phyloP scores from a whole-genome alignment of 108 stramenopile species.

The Chaetoceros tenuissimus region DNA sequence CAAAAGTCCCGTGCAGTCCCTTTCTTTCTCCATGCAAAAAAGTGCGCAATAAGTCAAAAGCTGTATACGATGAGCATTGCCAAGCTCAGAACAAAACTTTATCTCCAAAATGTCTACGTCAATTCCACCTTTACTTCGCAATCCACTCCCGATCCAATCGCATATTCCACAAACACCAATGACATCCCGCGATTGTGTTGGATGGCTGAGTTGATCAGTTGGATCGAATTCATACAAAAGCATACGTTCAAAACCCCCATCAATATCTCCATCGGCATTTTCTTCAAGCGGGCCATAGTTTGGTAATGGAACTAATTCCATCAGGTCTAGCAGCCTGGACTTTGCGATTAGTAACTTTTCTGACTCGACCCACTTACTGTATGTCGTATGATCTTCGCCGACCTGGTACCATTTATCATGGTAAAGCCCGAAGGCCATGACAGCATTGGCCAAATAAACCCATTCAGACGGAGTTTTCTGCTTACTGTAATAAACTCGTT shows the following conservation, averaged over 20 bases:
- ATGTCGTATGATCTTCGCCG: not conserved
- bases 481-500: not conserved
- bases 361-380: not conserved
- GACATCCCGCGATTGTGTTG: not conserved
- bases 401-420: slow-evolving; percentile 3
- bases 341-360: not conserved
- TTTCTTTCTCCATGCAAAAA: not conserved
- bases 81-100: not conserved
- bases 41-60: not conserved
- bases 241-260: not conserved
- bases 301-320: not conserved
- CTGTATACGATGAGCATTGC: not conserved
- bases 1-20: not conserved
- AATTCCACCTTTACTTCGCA: not conserved
- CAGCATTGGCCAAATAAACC: slow-evolving; percentile 2
- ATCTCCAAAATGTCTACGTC: not conserved
- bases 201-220: not conserved
- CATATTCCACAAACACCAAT: slow-evolving; percentile 2
- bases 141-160: slow-evolving; percentile 1
- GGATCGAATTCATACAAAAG: not conserved
- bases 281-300: not conserved
- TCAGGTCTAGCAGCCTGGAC: not conserved
- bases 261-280: not conserved
- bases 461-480: not conserved
- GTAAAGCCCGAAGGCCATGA: not conserved